These are phyloP conservation scores for Tulasnella calospora DNA, from an alignment of 768 basidiomycete species.

Conservation along the genomic window DNA sequence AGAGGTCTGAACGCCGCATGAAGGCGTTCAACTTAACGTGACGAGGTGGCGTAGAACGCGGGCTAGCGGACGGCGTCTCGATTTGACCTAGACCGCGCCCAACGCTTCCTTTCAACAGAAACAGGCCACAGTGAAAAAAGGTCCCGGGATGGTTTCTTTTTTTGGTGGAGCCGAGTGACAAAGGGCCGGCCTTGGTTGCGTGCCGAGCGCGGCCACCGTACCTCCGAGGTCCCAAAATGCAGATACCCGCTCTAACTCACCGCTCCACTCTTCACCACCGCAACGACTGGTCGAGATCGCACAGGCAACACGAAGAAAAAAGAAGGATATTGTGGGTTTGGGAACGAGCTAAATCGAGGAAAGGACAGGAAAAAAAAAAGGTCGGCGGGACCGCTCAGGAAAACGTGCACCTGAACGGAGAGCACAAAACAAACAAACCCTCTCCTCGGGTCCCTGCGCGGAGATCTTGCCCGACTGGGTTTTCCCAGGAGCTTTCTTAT, in stretches of 20 bases:
- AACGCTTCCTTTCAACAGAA: background rate
- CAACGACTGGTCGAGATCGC: background rate
- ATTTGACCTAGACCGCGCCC: background rate
- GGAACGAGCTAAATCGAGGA: background rate
- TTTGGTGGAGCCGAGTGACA: background rate
- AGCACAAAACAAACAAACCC: background rate
- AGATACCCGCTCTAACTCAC: background rate
- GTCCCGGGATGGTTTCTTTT: background rate
- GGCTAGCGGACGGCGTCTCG: background rate
- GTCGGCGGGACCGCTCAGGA: background rate
- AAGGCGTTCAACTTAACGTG: background rate
- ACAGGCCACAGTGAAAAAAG: background rate
- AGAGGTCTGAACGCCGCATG: background rate
- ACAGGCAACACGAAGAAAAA: background rate
- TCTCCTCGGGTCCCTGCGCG: background rate
- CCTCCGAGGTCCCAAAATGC: background rate
- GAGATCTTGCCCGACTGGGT: background rate
- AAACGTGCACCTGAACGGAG: background rate
- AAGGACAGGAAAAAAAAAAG: background rate
- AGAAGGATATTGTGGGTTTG: background rate
- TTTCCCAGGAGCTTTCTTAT: background rate
- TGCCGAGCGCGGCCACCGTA: no score
- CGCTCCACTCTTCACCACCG: background rate
- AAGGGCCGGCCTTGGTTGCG: background rate
- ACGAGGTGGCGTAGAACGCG: background rate